Evolutionary conservation across 1,284 basidiomycete genomes (phyloP).

Genomic region (Trametes sp.): DNA sequence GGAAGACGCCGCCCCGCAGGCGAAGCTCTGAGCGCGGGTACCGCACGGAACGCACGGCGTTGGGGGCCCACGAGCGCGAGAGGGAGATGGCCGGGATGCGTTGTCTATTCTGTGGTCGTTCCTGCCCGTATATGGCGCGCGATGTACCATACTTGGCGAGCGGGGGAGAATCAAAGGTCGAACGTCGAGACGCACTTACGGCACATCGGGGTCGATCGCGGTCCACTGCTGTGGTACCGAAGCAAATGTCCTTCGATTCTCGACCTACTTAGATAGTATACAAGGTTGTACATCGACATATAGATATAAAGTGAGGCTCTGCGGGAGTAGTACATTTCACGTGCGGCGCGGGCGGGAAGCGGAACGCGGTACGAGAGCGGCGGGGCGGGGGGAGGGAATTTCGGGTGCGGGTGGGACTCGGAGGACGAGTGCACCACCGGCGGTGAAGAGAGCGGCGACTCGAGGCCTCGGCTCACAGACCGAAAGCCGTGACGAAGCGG

Average conservation of each 20-base stretch:
- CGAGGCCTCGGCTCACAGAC: conserved; percentile 53
- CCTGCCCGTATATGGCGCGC: conserved; percentile 17
- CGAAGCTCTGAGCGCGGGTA: conserved; percentile 63
- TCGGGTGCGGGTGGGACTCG: conserved; percentile 11
- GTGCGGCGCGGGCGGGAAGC: conserved; percentile 13
- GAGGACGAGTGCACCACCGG: conserved; percentile 3
- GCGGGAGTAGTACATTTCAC: conserved; percentile 32
- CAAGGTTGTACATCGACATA: conserved; percentile 38
- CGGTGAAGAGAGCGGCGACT: conserved; percentile 24
- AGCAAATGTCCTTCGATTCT: conserved; percentile 30
- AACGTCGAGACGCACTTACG: conserved; percentile 24
- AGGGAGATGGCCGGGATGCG: not conserved
- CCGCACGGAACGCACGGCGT: too few species aligned
- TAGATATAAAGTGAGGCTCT: conserved; percentile 29
- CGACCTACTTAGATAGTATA: conserved; percentile 28
- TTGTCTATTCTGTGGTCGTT: conserved; percentile 2
- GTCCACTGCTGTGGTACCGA: conserved; percentile 28
- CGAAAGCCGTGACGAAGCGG: conserved; percentile 75
- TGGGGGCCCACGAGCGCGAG: too few species aligned
- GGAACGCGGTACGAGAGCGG: not conserved
- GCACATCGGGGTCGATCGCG: conserved; percentile 30
- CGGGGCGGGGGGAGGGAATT: not conserved
- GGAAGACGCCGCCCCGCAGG: conserved; percentile 47
- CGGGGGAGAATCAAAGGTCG: conserved; percentile 16
- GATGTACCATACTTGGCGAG: conserved; percentile 18